A percentile compares a stretch with the other conserved stretches of the same genome.
phyloP scores from a whole-genome alignment of 2,329 filamentous ascomycete species.

The Monilinia aucupariae region DNA sequence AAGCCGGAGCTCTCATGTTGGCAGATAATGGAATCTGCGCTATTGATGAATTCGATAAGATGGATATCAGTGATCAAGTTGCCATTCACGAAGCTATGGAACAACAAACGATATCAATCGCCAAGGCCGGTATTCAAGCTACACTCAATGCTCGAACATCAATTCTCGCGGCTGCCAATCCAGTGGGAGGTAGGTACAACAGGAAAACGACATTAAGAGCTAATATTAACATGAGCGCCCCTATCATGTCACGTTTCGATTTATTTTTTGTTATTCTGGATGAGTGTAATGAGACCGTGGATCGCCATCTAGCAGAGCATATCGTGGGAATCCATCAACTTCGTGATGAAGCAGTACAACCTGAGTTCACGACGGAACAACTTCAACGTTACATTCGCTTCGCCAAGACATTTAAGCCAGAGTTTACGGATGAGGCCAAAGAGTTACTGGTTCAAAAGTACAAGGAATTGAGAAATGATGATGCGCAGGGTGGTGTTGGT shows the following conservation, averaged over 20 bases:
- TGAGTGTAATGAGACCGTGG: slow-evolving; percentile 88
- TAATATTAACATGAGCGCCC: slow-evolving; percentile 98
- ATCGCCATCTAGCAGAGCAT: slow-evolving; percentile 86
- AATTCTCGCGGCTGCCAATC: slow-evolving; percentile 93
- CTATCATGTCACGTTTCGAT: slow-evolving; percentile 99
- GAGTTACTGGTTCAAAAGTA: slow-evolving; percentile 83
- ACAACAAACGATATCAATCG: slow-evolving; percentile 98
- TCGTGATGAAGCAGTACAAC: slow-evolving; percentile 83
- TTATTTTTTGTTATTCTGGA: slow-evolving; percentile 97
- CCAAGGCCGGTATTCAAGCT: slow-evolving; percentile 96
- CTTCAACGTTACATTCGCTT: slow-evolving; percentile 96
- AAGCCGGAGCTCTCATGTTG: slow-evolving; percentile 95
- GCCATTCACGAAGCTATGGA: slow-evolving; percentile 99
- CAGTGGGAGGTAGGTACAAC: slow-evolving; percentile 93
- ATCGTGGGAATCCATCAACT: slow-evolving; percentile 93
- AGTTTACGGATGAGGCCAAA: slow-evolving; percentile 85
- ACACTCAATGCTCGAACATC: slow-evolving; percentile 93
- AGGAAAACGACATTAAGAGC: slow-evolving; percentile 87
- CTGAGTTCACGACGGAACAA: slow-evolving; percentile 94
- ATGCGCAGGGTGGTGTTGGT: slow-evolving; percentile 88
- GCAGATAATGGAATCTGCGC: slow-evolving; percentile 96
- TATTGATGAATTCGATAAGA: slow-evolving; percentile 99
- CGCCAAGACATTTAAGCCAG: slow-evolving; percentile 86
- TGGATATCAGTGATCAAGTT: slow-evolving; percentile 95
- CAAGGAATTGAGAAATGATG: slow-evolving; percentile 89